Evolutionary conservation across 2,329 filamentous ascomycete species (phyloP).

Genomic region (Sarocladiaceae sp.): DNA sequence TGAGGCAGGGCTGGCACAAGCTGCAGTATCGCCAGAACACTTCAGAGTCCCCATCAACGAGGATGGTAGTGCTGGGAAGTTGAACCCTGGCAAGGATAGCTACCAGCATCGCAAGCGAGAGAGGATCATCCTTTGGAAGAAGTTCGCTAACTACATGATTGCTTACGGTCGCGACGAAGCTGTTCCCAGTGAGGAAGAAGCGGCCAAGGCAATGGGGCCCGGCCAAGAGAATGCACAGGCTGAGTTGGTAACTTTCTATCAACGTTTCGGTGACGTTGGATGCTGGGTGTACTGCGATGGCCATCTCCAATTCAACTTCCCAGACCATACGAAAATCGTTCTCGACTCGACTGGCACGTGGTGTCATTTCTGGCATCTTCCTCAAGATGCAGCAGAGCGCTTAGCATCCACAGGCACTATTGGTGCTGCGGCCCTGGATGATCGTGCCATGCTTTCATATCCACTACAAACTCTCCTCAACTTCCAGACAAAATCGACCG

Average conservation of each 20-base stretch:
- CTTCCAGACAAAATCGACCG: conserved; percentile 47
- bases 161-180: conserved; percentile 69
- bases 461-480: conserved; percentile 71
- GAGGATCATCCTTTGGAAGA: conserved; percentile 65
- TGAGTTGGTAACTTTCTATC: conserved; percentile 74
- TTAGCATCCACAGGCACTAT: conserved; percentile 64
- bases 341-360: conserved; percentile 69
- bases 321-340: conserved; percentile 82
- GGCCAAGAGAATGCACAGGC: conserved; percentile 33
- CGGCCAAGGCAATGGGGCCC: conserved; percentile 34
- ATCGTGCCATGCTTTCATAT: conserved; percentile 67
- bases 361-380: conserved; percentile 75
- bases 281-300: conserved; percentile 80
- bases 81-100: conserved; percentile 58
- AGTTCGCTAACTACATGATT: conserved; percentile 72
- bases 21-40: conserved; percentile 60
- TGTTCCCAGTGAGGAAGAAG: conserved; percentile 40
- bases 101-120: conserved; percentile 64
- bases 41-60: conserved; percentile 53
- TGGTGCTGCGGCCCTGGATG: conserved; percentile 64
- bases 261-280: conserved; percentile 74
- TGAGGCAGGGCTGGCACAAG: conserved; percentile 56
- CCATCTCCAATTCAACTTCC: conserved; percentile 80
- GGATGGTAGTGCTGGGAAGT: conserved; percentile 57
- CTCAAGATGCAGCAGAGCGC: conserved; percentile 63